Base-by-base conservation (phyloP, 192 early-diverging fungal genomes). In the Thoreauomyces humboldtii region DNA sequence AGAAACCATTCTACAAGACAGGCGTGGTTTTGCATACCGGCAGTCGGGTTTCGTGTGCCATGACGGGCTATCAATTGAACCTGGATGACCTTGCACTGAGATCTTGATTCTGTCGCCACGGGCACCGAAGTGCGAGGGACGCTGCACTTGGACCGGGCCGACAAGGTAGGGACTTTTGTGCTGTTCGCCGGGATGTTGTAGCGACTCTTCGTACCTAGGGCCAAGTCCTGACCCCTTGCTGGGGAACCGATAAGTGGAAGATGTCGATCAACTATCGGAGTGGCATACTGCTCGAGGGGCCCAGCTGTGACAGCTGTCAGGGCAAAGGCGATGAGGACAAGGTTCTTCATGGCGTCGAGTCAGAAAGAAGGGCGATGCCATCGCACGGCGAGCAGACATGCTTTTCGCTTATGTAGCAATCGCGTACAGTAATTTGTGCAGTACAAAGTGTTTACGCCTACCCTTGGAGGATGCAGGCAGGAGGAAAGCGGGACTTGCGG, bases 11-110 rank as follows among this genome's bases (percentile, higher is more conserved):
- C n/a, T n/a, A n/a, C n/a, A n/a, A n/a, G n/a, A 41, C 38, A 41
- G 9, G 11, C 9, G 38, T 41, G n/a, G 11, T 41, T 41, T 41
- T 41, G 38, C 50, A 15, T 27, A 52, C 50, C 15, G 3, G 21
- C 64, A 73, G 71, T 69, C 56, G 63, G 74, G 53, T 57, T 57
- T n/a, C 55, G 17, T 19, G 55, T 57, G 12, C 55, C 55, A 37
- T 57, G 55, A 7, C 55, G 32, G 2, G 55, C 55, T 24, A 57
- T n/a, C n/a, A 57, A 36, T 34, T 57, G 55, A 2, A 57, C 27
- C 11, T 57, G 31, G 33, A 36, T 25, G 55, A 57, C 55, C 31
- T 31, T 6, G 33, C 55, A 57, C 34, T 14, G 34, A 2, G 55
- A 12, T 17, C 11, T 41, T 17, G 38, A 17, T 41, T 41, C 38